Evolutionary conservation across 78 protist species (phyloP), one percentile per base, ranked within the genome.

Genomic region (Polysphondylium violaceum): DNA sequence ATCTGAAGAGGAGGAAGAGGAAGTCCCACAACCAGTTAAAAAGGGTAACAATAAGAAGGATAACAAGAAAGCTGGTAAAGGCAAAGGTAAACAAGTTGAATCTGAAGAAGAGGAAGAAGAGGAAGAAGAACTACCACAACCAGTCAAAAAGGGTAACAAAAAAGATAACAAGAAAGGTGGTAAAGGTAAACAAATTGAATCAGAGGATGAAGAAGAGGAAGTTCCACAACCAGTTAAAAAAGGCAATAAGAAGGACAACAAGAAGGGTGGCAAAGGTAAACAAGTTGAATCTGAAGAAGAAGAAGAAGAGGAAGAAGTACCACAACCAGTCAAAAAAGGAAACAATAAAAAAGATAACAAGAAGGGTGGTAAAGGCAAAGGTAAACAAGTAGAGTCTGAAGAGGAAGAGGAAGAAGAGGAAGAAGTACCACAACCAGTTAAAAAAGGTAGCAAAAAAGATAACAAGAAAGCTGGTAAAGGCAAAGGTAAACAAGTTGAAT

Each of bases 201-300:
- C 19, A 4, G 87, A 67, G 19, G 94, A 88, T 8, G 94, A 89
- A 23, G 87, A 67, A 29, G 74, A 68, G 25, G 93, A 74, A 50
- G 12, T 79, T 17, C 74, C 73, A 64, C 73, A 55, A 53, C 69
- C 67, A 40, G 53, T 64, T 47, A 61, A 67, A 31, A 51, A 43
- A 41, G 43, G 35, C 16, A 27, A 63, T 23, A 23, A 61, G 21
- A 50, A 51, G 69, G 78, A 51, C n/a, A n/a, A n/a, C 38, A 33
- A 50, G 17, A 50, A 65, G 23, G 51, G 40, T 31, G 65, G 78
- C 23, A 51, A 44, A 31, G 21, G 41, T 31, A 36, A 67, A 33
- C 43, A 64, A 68, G 59, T 8, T 1, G 86, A 86, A 51, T 51
- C 29, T 16, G 92, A 86, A 43, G 87, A 88, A 23, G 77, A 55